Conservation (phyloP, 2,329 filamentous ascomycete species). For the Apiospora hydei region DNA sequence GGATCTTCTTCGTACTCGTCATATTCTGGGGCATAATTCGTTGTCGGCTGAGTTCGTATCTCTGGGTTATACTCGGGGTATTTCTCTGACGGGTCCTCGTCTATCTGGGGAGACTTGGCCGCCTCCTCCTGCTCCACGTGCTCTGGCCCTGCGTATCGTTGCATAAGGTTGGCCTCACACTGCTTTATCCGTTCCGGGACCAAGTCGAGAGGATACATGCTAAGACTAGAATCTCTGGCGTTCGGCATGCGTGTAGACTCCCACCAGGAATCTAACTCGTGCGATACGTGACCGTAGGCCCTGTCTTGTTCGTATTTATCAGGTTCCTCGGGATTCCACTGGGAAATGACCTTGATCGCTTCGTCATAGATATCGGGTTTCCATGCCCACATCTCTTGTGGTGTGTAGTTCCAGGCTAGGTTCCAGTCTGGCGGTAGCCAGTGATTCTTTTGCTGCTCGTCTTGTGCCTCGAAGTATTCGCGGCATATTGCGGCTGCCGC, state of each 20-base stretch:
- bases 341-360: slow-evolving; percentile 52
- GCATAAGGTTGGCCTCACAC: slow-evolving; percentile 66
- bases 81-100: slow-evolving; percentile 39
- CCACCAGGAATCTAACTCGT: slow-evolving; percentile 73
- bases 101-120: slow-evolving; percentile 48
- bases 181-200: slow-evolving; percentile 64
- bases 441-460: slow-evolving; percentile 57
- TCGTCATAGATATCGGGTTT: slow-evolving; percentile 44
- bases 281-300: slow-evolving; percentile 66
- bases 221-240: slow-evolving; percentile 63
- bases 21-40: slow-evolving; percentile 47
- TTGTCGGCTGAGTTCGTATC: slow-evolving; percentile 39
- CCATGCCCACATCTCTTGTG: slow-evolving; percentile 39
- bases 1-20: slow-evolving; percentile 59
- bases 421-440: slow-evolving; percentile 57
- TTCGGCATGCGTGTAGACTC: slow-evolving; percentile 66
- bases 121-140: slow-evolving; percentile 43
- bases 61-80: slow-evolving; percentile 48
- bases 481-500: slow-evolving; percentile 61
- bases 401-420: slow-evolving; percentile 64
- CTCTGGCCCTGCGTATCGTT: slow-evolving; percentile 57
- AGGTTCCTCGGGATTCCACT: slow-evolving; percentile 59
- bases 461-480: slow-evolving; percentile 60
- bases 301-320: slow-evolving; percentile 67
- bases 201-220: slow-evolving; percentile 67